Evolutionary conservation across 768 basidiomycete species (phyloP).

Genomic region (Mycena polygramma): DNA sequence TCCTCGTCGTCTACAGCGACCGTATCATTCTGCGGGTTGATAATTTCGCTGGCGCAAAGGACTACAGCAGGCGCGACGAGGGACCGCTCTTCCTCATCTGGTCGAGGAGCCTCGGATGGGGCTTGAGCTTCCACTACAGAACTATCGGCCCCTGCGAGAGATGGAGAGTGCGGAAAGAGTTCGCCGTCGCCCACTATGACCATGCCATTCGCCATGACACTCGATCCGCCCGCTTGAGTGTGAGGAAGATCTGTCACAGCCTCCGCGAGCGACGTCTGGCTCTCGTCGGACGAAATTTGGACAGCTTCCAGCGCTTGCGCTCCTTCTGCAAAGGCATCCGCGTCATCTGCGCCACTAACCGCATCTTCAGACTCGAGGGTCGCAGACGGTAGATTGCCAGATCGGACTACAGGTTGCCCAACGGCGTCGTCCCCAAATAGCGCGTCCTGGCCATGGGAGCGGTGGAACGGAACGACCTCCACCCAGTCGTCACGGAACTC

Average conservation of each 20-base stretch:
- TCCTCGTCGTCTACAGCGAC: background rate
- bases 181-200: too few relatives aligned
- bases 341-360: background rate
- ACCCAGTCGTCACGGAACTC: constrained; percentile 1
- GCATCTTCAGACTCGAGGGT: background rate
- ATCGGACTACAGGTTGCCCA: background rate
- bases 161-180: too few relatives aligned
- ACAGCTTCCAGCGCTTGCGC: background rate
- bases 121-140: too few relatives aligned
- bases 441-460: background rate
- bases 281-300: background rate
- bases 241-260: background rate
- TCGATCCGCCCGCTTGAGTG: background rate
- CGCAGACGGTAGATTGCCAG: background rate
- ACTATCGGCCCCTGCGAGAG: too few relatives aligned
- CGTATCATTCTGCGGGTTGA: too few relatives aligned
- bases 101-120: too few relatives aligned
- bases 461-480: constrained; percentile 5
- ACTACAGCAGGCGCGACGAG: too few relatives aligned
- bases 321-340: background rate
- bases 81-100: too few relatives aligned
- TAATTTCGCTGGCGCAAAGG: too few relatives aligned
- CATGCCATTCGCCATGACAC: too few relatives aligned
- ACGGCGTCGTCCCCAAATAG: background rate
- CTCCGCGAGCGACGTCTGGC: background rate